These are phyloP conservation scores for Chlorencoelia australis DNA, from an alignment of 2,329 filamentous ascomycete genomes.

Conservation along the genomic window DNA sequence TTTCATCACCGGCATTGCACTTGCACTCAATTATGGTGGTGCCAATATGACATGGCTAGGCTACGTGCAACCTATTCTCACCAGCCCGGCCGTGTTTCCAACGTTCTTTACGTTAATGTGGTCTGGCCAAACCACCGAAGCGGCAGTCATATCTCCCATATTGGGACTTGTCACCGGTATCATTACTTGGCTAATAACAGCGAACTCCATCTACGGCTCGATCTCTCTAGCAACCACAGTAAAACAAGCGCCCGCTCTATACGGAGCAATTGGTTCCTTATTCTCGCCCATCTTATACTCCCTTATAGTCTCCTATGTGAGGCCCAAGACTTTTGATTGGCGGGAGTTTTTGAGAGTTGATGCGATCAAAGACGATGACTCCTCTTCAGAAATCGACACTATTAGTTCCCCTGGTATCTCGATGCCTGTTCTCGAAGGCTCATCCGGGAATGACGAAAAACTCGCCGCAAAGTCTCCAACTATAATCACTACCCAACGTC, in stretches of 20 bases:
- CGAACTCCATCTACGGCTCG: conserved; percentile 35
- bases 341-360: conserved; percentile 35
- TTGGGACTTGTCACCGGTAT: conserved; percentile 41
- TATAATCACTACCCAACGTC: neutral
- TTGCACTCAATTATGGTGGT: conserved; percentile 38
- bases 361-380: conserved; percentile 30
- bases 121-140: conserved; percentile 35
- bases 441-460: neutral
- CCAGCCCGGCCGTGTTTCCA: conserved; percentile 23
- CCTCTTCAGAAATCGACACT: conserved; percentile 14
- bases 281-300: conserved; percentile 35
- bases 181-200: conserved; percentile 43
- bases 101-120: conserved; percentile 26
- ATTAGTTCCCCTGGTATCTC: neutral
- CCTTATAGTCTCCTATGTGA: conserved; percentile 35
- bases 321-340: conserved; percentile 36
- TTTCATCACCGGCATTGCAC: conserved; percentile 38
- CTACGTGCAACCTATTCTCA: conserved; percentile 11
- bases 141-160: conserved; percentile 40
- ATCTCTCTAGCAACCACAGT: conserved; percentile 40
- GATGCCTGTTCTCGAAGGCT: neutral
- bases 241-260: conserved; percentile 39
- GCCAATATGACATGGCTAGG: conserved; percentile 36
- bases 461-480: neutral
- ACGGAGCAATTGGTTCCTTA: conserved; percentile 40